phyloP scores from a whole-genome alignment of 306 rosid species.

The Quercus berberidifolia region DNA sequence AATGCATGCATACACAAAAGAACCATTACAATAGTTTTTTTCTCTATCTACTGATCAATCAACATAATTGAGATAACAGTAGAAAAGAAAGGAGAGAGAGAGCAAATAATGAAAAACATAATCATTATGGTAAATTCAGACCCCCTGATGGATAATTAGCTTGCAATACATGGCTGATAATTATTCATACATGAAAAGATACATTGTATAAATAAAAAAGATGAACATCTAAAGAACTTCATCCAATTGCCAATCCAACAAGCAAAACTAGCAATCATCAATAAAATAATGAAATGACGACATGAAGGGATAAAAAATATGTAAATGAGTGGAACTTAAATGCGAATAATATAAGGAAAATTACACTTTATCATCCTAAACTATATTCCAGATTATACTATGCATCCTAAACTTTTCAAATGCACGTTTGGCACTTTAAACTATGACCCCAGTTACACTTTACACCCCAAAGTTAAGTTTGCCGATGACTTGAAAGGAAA shows the following conservation, averaged over 20 bases:
- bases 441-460: no score
- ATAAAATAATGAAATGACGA: not conserved
- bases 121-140: not conserved
- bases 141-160: not conserved
- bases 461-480: no score
- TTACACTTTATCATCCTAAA: no score
- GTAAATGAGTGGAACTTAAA: not conserved
- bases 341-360: not conserved
- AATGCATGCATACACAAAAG: not conserved
- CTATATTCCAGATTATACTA: no score
- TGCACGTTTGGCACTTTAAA: no score
- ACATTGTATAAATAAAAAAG: not conserved
- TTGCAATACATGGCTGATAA: not conserved
- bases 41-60: not conserved
- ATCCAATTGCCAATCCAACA: not conserved
- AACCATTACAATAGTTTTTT: not conserved
- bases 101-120: not conserved
- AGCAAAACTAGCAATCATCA: not conserved
- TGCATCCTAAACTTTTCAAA: no score
- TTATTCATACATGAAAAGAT: not conserved
- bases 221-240: not conserved
- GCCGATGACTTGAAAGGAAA: no score
- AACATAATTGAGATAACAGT: not conserved
- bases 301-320: not conserved
- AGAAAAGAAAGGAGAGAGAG: not conserved